Evolutionary conservation across 345 rosid genomes (phyloP).

Genomic region (Rhizophora apiculata): DNA sequence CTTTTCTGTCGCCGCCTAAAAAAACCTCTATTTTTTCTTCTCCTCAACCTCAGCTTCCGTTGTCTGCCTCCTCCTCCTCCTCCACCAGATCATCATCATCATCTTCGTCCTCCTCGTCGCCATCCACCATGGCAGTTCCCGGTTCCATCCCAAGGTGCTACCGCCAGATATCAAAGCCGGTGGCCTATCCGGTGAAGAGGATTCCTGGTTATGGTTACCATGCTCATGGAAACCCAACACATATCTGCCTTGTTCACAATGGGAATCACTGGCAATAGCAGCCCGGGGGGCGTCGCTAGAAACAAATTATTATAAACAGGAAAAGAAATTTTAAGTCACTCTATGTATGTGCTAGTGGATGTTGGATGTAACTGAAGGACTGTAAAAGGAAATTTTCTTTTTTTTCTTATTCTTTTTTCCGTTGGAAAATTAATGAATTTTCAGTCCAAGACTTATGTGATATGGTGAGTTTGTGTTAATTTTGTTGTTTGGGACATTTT

Average conservation of each 20-base stretch:
- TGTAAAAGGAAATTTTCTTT: conserved; percentile 24
- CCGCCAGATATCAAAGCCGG: conserved; percentile 27
- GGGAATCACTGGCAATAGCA: conserved; percentile 68
- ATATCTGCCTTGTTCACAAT: conserved; percentile 49
- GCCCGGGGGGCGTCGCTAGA: background rate
- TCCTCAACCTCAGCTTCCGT: conserved; percentile 4
- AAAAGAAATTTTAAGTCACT: background rate
- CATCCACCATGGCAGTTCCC: conserved; percentile 19
- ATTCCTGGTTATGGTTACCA: conserved; percentile 40
- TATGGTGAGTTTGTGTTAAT: conserved; percentile 36
- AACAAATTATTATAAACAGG: background rate
- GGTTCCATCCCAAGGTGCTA: conserved; percentile 32
- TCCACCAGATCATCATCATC: conserved; percentile 29
- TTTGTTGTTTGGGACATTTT: conserved; percentile 4
- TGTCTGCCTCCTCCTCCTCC: conserved; percentile 25
- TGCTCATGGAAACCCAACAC: conserved; percentile 46
- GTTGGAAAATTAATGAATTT: conserved; percentile 48
- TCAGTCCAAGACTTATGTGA: conserved; percentile 35
- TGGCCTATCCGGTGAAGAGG: conserved; percentile 23
- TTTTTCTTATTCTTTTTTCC: conserved; percentile 22
- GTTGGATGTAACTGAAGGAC: conserved; percentile 38
- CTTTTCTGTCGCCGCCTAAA: conserved; percentile 63
- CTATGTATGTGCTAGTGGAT: background rate
- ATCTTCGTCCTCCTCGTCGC: conserved; percentile 41
- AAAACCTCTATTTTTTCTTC: conserved; percentile 15